Conservation (phyloP, 805 yeast genomes). For the Yamadazyma phyllophila region DNA sequence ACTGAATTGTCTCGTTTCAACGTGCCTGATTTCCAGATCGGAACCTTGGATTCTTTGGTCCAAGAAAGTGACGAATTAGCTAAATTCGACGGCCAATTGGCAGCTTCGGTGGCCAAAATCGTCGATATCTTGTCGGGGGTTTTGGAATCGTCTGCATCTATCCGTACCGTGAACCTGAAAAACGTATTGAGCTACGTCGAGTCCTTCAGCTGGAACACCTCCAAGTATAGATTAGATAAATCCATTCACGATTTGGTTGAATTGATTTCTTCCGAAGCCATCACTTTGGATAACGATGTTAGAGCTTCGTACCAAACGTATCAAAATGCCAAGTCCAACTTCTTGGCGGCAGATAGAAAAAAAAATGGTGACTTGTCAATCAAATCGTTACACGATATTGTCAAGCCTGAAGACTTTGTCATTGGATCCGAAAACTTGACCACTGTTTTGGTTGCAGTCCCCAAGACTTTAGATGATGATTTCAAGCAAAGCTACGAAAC, state of each 20-base stretch:
- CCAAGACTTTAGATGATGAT: constrained; percentile 56
- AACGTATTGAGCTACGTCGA: constrained; percentile 64
- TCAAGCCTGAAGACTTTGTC: constrained; percentile 79
- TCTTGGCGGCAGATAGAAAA: constrained; percentile 87
- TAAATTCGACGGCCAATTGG: constrained; percentile 78
- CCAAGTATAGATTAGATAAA: constrained; percentile 82
- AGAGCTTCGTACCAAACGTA: constrained; percentile 71
- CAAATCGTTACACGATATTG: constrained; percentile 85
- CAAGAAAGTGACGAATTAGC: constrained; percentile 86
- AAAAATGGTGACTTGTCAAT: constrained; percentile 92
- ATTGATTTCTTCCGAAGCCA: constrained; percentile 70
- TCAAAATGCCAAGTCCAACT: constrained; percentile 77
- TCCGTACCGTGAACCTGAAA: constrained; percentile 42
- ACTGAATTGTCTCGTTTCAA: constrained; percentile 55
- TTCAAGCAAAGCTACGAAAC: constrained; percentile 76
- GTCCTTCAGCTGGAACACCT: constrained; percentile 81
- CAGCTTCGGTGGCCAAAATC: constrained; percentile 65
- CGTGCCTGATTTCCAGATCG: constrained; percentile 87
- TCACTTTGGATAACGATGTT: constrained; percentile 82
- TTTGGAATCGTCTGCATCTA: constrained; percentile 20
- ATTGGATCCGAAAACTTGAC: constrained; percentile 81
- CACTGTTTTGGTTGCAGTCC: constrained; percentile 87
- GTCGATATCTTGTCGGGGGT: constrained; percentile 64
- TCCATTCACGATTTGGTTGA: constrained; percentile 74
- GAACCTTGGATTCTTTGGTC: constrained; percentile 89